Conservation (phyloP, 495 filamentous ascomycete species). For the Lasiosphaeria ovina region DNA sequence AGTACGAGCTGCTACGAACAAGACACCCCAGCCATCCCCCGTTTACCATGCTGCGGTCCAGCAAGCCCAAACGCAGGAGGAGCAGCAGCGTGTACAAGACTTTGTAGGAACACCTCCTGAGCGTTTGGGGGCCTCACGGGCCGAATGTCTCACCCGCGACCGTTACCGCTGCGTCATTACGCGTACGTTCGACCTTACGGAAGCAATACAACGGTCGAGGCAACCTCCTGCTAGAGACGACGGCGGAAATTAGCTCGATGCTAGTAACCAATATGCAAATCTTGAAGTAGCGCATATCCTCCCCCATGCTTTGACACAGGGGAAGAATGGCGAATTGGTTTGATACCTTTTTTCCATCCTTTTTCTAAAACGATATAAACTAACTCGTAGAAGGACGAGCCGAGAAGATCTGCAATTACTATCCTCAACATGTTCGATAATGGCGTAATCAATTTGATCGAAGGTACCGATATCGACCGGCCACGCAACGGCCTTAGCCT, state of each 20-base stretch:
- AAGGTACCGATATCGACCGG: constrained; percentile 16
- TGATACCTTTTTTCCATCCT: constrained; percentile 5
- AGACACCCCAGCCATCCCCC: constrained; percentile 24
- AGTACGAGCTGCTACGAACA: constrained; percentile 23
- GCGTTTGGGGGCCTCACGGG: constrained; percentile 12
- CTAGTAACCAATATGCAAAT: not conserved
- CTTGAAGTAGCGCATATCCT: constrained; percentile 20
- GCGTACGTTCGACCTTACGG: constrained; percentile 8
- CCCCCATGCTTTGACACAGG: constrained; percentile 15
- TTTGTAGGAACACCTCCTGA: constrained; percentile 20
- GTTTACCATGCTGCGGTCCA: constrained; percentile 19
- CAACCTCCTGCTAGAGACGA: constrained; percentile 16
- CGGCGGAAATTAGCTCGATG: constrained; percentile 13
- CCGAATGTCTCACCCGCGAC: constrained; percentile 19
- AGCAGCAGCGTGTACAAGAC: constrained; percentile 6
- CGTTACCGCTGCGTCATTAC: constrained; percentile 22
- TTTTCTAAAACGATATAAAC: not conserved
- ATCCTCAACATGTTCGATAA: constrained; percentile 23
- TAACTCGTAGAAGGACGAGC: constrained; percentile 7
- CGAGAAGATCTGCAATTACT: constrained; percentile 14
- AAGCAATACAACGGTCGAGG: not conserved
- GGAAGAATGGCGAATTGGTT: constrained; percentile 14
- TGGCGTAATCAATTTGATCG: constrained; percentile 14
- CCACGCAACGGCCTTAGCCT: constrained; percentile 15
- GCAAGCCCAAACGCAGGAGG: constrained; percentile 17